Conservation (phyloP, 768 basidiomycete genomes). For the Serendipita vermifera region DNA sequence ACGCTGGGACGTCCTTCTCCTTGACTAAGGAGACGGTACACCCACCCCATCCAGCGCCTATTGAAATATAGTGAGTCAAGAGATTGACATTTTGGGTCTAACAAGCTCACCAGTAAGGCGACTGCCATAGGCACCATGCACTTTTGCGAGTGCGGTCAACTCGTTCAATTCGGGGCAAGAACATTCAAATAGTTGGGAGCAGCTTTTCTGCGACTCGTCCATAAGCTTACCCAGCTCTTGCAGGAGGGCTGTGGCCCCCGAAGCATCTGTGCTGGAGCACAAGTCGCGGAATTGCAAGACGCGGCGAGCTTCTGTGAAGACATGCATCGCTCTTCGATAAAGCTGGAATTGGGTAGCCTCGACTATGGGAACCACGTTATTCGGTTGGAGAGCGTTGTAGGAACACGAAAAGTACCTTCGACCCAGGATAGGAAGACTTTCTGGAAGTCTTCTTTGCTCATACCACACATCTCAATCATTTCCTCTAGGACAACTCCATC, state of each 20-base stretch:
- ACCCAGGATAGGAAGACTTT: slow-evolving; percentile 68
- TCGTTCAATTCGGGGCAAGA: slow-evolving; percentile 68
- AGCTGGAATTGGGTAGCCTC: slow-evolving; percentile 72
- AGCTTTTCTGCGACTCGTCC: slow-evolving; percentile 66
- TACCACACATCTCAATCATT: slow-evolving; percentile 54
- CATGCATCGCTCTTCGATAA: slow-evolving; percentile 71
- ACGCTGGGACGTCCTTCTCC: slow-evolving; percentile 44
- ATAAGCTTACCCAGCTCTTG: slow-evolving; percentile 53
- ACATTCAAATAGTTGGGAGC: slow-evolving; percentile 57
- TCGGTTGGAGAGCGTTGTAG: neutral
- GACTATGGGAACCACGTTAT: slow-evolving; percentile 31
- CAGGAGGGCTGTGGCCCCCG: slow-evolving; percentile 13
- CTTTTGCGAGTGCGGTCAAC: slow-evolving; percentile 47
- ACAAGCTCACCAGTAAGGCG: slow-evolving; percentile 57
- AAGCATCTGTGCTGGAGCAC: slow-evolving; percentile 37
- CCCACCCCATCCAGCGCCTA: slow-evolving; percentile 86
- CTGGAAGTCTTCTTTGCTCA: slow-evolving; percentile 42
- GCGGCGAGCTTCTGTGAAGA: slow-evolving; percentile 64
- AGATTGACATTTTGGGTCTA: neutral
- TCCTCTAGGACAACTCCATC: slow-evolving; percentile 59
- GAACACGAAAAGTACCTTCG: slow-evolving; percentile 36
- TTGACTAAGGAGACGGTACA: slow-evolving; percentile 74
- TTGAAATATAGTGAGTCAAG: neutral
- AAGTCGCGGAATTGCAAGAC: slow-evolving; percentile 65
- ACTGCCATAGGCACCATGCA: slow-evolving; percentile 66